phyloP scores from a whole-genome alignment of 331 rosid genomes.

The Acacia pycnantha region DNA sequence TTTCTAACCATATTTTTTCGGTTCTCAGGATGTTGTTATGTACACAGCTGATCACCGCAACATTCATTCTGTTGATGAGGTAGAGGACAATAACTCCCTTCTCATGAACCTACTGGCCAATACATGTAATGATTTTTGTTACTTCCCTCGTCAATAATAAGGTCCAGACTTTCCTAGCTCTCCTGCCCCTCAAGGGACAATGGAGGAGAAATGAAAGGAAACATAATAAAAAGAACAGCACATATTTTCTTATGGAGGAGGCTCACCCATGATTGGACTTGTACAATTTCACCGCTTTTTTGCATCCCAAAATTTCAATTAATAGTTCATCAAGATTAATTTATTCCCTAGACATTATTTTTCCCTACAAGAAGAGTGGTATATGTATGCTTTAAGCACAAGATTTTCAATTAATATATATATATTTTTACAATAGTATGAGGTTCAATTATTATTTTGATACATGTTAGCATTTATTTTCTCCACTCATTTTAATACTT shows the following conservation, averaged over 20 bases:
- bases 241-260: background rate
- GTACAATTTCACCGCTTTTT: background rate
- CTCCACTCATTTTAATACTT: background rate
- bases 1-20: background rate
- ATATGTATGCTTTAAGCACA: background rate
- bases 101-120: slow-evolving; percentile 5
- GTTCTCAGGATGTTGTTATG: slow-evolving; percentile 76
- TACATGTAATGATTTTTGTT: background rate
- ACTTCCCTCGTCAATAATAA: background rate
- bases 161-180: background rate
- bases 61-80: slow-evolving; percentile 93
- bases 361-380: background rate
- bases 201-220: background rate
- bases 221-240: background rate
- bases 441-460: background rate
- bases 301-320: background rate
- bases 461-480: background rate
- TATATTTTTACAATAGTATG: background rate
- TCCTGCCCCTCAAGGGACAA: background rate
- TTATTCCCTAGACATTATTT: background rate
- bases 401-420: background rate
- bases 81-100: slow-evolving; percentile 30
- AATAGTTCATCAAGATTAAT: background rate
- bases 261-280: background rate
- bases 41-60: slow-evolving; percentile 80